phyloP scores from a whole-genome alignment of 2,329 filamentous ascomycete species.

The Alternaria ethzedia region DNA sequence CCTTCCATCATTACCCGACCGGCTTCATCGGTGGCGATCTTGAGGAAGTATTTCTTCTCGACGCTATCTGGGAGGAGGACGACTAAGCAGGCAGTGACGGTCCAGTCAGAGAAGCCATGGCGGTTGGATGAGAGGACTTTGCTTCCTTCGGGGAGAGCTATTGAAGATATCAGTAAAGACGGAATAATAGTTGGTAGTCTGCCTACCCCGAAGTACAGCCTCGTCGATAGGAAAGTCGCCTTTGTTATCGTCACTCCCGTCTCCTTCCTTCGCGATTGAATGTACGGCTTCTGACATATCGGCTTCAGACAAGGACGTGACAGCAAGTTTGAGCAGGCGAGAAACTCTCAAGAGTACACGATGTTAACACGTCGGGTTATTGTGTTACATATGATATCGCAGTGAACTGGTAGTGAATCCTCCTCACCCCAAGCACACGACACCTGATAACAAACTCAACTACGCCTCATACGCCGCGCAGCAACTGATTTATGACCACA shows the following conservation, averaged over 20 bases:
- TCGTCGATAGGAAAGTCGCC: neutral
- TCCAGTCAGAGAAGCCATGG: neutral
- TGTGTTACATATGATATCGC: neutral
- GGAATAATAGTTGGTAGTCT: accelerated
- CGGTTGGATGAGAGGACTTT: neutral
- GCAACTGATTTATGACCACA: neutral
- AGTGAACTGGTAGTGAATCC: neutral
- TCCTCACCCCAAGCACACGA: neutral
- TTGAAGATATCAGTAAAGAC: neutral
- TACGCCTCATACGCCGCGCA: neutral
- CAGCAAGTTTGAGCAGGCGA: neutral
- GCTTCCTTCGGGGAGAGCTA: neutral
- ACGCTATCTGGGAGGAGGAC: neutral
- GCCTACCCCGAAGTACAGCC: neutral
- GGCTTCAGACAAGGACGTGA: neutral
- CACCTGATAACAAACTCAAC: neutral
- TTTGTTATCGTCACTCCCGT: neutral
- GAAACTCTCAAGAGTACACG: neutral
- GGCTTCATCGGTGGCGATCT: neutral
- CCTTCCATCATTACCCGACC: neutral
- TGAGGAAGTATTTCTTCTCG: neutral
- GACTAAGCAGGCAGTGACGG: neutral
- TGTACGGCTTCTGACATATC: neutral
- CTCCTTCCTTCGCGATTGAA: neutral
- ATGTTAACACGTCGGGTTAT: neutral